phyloP scores from a whole-genome alignment of 495 filamentous ascomycete genomes.

The Aspergillus baeticus region DNA sequence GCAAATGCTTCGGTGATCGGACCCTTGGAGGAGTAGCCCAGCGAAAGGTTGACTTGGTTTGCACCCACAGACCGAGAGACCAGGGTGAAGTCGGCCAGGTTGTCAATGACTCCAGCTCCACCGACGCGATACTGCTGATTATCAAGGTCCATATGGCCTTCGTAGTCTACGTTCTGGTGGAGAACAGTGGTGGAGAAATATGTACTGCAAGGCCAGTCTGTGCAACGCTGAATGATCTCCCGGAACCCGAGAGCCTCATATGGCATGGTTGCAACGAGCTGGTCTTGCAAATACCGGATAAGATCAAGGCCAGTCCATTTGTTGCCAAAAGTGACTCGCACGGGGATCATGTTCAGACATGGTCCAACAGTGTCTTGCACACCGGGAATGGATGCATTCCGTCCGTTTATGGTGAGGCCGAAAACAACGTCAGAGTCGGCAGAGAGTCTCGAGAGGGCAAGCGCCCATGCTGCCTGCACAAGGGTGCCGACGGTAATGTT shows the following conservation, averaged over 20 bases:
- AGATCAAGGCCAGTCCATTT: constrained; percentile 34
- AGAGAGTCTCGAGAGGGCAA: constrained; percentile 49
- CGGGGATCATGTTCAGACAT: constrained; percentile 48
- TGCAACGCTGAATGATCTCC: constrained; percentile 45
- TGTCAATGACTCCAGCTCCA: constrained; percentile 3
- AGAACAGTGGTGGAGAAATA: constrained; percentile 22
- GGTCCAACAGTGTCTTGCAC: constrained; percentile 40
- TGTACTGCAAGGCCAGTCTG: constrained; percentile 37
- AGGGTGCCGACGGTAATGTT: constrained; percentile 54
- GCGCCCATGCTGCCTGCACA: constrained; percentile 57
- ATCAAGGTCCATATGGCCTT: constrained; percentile 3
- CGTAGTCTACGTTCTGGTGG: constrained; percentile 25
- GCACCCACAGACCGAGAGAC: neutral
- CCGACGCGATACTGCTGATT: neutral
- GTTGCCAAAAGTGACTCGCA: constrained; percentile 33
- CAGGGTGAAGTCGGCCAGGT: constrained; percentile 2
- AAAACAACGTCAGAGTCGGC: constrained; percentile 53
- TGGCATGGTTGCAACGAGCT: constrained; percentile 40
- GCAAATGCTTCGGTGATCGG: neutral
- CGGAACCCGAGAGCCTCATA: constrained; percentile 43
- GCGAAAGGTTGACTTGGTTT: neutral
- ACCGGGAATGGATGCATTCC: constrained; percentile 51
- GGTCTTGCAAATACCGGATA: constrained; percentile 39
- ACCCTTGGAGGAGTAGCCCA: constrained; percentile 2
- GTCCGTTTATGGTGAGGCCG: constrained; percentile 52